Conservation (phyloP, 257 asterid genomes). For the Haberlea rhodopensis region DNA sequence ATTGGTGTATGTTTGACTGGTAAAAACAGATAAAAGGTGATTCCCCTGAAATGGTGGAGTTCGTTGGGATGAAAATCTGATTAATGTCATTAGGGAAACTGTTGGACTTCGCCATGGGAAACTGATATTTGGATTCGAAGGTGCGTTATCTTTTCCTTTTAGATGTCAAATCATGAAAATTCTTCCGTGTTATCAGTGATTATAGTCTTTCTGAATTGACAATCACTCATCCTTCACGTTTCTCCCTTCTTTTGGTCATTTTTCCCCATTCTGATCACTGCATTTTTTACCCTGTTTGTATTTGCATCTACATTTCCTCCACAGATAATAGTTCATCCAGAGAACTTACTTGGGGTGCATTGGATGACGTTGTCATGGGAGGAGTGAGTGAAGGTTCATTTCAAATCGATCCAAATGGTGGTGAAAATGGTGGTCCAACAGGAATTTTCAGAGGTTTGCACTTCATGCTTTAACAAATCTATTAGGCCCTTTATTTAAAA, state of each 20-base stretch:
- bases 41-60: slow-evolving; percentile 97
- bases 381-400: slow-evolving; percentile 94
- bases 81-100: slow-evolving; percentile 63
- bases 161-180: slow-evolving; percentile 11
- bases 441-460: slow-evolving; percentile 81
- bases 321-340: slow-evolving; percentile 51
- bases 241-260: slow-evolving; percentile 2
- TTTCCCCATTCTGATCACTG: neutral
- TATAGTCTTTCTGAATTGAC: neutral
- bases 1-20: slow-evolving; percentile 28
- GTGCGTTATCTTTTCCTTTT: slow-evolving; percentile 33
- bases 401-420: slow-evolving; percentile 65
- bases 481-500: too few relatives aligned
- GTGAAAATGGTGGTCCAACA: slow-evolving; percentile 73
- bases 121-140: slow-evolving; percentile 78
- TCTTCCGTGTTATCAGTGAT: neutral
- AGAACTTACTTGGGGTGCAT: slow-evolving; percentile 90
- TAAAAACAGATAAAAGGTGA: slow-evolving; percentile 82
- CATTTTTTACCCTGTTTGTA: neutral
- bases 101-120: slow-evolving; percentile 76
- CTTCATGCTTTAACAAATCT: neutral
- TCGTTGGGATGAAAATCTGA: slow-evolving; percentile 84
- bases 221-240: neutral
- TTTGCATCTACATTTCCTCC: slow-evolving; percentile 19
- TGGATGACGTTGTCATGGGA: slow-evolving; percentile 99